Evolutionary conservation across 345 rosid genomes (phyloP).

Genomic region (Reutealis trisperma): DNA sequence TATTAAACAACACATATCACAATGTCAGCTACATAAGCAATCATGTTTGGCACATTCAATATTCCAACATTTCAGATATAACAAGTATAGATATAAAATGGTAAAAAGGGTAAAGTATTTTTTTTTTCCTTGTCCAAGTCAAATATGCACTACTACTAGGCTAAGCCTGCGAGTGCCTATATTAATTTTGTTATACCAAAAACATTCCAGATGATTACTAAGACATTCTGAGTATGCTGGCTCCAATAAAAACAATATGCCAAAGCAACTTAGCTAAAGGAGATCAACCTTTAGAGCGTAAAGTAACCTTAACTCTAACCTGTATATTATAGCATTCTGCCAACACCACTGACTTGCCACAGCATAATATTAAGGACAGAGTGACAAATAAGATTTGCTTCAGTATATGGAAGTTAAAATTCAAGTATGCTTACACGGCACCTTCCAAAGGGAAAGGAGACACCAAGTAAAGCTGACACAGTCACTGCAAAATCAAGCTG

Average conservation of each 20-base stretch:
- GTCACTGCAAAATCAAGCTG: constrained; percentile 98
- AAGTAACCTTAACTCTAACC: neutral
- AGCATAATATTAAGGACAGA: neutral
- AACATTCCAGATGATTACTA: neutral
- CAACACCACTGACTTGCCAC: neutral
- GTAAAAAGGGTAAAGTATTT: too few relatives aligned
- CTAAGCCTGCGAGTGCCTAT: too few relatives aligned
- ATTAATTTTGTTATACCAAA: too few relatives aligned
- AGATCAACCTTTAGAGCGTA: neutral
- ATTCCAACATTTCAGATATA: neutral
- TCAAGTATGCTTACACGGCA: constrained; percentile 74
- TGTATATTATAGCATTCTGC: neutral
- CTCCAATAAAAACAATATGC: neutral
- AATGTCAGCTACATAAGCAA: neutral
- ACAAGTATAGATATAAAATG: too few relatives aligned
- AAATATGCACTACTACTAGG: too few relatives aligned
- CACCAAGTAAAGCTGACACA: constrained; percentile 79
- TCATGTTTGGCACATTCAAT: neutral
- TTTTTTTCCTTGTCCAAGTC: too few relatives aligned
- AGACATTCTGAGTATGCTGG: neutral
- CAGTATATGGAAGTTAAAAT: constrained; percentile 10
- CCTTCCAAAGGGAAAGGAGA: constrained; percentile 98
- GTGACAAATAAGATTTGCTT: neutral
- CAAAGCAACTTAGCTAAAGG: neutral
- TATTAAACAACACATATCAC: neutral